A percentile compares a stretch with the other conserved stretches of the same genome.
Conservation (phyloP, 2,329 filamentous ascomycete genomes). For the Aspergillus caelatus region DNA sequence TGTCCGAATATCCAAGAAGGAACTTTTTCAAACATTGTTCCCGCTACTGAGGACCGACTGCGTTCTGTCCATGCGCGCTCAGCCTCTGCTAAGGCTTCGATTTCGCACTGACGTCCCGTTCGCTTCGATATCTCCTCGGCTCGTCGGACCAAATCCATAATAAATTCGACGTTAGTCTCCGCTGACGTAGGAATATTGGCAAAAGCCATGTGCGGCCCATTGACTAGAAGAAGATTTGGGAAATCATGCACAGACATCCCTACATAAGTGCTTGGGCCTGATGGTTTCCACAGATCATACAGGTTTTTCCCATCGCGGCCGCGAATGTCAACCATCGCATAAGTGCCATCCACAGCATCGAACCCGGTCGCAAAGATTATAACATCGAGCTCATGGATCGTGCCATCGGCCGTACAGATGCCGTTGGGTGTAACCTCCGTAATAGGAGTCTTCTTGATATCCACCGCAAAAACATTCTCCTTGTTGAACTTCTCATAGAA, state of each 20-base stretch:
- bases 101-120: constrained; percentile 4
- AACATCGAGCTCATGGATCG: constrained; percentile 29
- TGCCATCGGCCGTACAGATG: constrained; percentile 41
- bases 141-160: constrained; percentile 6
- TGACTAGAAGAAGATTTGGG: constrained; percentile 50
- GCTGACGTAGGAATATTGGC: constrained; percentile 35
- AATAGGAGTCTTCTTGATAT: constrained; percentile 28
- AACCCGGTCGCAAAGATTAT: constrained; percentile 31
- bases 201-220: constrained; percentile 42
- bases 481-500: constrained; percentile 38
- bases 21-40: constrained; percentile 6
- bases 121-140: neutral
- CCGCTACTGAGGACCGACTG: neutral
- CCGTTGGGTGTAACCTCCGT: constrained; percentile 35
- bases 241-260: constrained; percentile 43
- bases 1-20: constrained; percentile 11
- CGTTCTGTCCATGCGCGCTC: constrained; percentile 7
- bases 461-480: constrained; percentile 49
- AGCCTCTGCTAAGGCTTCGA: constrained; percentile 12
- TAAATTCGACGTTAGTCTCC: constrained; percentile 34
- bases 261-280: constrained; percentile 38
- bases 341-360: constrained; percentile 42
- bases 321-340: constrained; percentile 39
- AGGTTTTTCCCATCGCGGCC: constrained; percentile 26
- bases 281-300: constrained; percentile 34